Conservation (phyloP, 2,329 filamentous ascomycete species). For the Talaromyces islandicus region DNA sequence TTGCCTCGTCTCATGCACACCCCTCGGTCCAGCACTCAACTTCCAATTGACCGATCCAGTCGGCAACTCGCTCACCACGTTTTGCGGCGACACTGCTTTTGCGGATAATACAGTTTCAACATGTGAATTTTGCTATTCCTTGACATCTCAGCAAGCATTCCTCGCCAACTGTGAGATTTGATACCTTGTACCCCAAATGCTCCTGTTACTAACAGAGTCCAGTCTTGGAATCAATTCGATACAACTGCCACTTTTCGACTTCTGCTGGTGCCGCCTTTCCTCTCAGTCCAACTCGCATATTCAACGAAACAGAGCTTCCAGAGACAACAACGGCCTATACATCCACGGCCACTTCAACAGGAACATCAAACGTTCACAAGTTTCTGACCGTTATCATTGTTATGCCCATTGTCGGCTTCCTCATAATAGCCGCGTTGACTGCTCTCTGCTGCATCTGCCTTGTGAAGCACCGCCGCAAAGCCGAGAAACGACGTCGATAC, state of each 20-base stretch:
- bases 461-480: constrained; percentile 36
- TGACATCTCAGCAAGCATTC: constrained; percentile 34
- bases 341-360: constrained; percentile 17
- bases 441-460: constrained; percentile 37
- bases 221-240: constrained; percentile 42
- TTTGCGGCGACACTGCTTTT: constrained; percentile 33
- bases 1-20: constrained; percentile 39
- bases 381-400: constrained; percentile 36
- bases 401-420: constrained; percentile 37
- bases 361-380: constrained; percentile 18
- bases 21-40: constrained; percentile 26
- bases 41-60: constrained; percentile 24
- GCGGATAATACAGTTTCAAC: constrained; percentile 35
- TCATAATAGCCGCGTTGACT: constrained; percentile 28
- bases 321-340: constrained; percentile 18
- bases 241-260: constrained; percentile 39
- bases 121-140: constrained; percentile 40
- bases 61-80: constrained; percentile 26
- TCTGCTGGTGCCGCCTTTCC: constrained; percentile 30
- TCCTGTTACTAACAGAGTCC: neutral
- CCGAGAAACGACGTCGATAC: constrained; percentile 19
- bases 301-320: constrained; percentile 34
- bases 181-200: neutral
- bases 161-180: constrained; percentile 38
- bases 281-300: constrained; percentile 35